Percentiles rank a stretch among this genome's conserved stretches.
phyloP scores from a whole-genome alignment of 768 basidiomycete genomes.

The Cytidiella melzeri region DNA sequence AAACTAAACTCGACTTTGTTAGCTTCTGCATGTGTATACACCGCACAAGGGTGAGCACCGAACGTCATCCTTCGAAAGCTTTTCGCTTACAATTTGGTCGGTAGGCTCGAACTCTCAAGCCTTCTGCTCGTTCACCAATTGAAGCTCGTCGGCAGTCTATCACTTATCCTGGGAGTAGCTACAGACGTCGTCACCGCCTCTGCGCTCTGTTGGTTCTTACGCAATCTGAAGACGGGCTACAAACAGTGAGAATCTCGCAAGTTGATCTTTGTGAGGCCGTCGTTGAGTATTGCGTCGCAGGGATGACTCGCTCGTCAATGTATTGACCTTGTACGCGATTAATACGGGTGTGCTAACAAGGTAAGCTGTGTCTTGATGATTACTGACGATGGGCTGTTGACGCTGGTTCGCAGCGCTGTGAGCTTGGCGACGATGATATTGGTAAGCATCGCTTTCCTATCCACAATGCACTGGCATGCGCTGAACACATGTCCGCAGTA shows the following conservation, averaged over 20 bases:
- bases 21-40: slow-evolving; percentile 9
- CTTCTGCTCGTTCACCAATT: slow-evolving; percentile 32
- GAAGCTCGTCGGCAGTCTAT: slow-evolving; percentile 42
- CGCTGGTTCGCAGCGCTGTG: slow-evolving; percentile 29
- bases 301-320: slow-evolving; percentile 51
- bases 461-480: background rate
- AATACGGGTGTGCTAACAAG: slow-evolving; percentile 62
- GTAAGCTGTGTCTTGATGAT: slow-evolving; percentile 27
- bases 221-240: slow-evolving; percentile 45
- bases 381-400: slow-evolving; percentile 4
- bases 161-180: slow-evolving; percentile 42
- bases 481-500: slow-evolving; percentile 35
- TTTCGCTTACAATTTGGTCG: background rate
- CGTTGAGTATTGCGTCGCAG: slow-evolving; percentile 26
- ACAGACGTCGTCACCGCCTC: slow-evolving; percentile 48
- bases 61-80: background rate
- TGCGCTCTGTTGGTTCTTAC: slow-evolving; percentile 49
- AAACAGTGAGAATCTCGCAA: slow-evolving; percentile 31
- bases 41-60: slow-evolving; percentile 6
- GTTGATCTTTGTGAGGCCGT: no score
- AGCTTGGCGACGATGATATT: slow-evolving; percentile 49
- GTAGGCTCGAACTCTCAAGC: slow-evolving; percentile 6
- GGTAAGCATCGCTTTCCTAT: slow-evolving; percentile 30
- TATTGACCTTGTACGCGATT: slow-evolving; percentile 51
- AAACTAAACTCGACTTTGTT: slow-evolving; percentile 4